These are phyloP conservation scores for Podaxis carcinomalis DNA, from an alignment of 768 basidiomycete species.

Conservation along the genomic window DNA sequence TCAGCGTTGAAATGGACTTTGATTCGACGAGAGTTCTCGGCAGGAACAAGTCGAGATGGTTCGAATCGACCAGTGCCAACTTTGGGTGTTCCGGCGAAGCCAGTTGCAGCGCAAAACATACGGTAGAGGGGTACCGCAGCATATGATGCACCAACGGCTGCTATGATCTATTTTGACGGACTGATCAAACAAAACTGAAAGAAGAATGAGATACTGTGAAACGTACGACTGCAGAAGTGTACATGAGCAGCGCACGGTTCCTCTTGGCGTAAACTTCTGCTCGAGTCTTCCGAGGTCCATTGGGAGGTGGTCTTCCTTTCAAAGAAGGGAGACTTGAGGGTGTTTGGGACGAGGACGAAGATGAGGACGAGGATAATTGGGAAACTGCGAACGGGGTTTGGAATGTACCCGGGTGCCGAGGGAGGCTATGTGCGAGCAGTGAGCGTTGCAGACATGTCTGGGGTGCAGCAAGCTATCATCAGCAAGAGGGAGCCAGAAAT, in stretches of 20 bases:
- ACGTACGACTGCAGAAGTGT: constrained; percentile 77
- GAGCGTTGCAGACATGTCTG: constrained; percentile 10
- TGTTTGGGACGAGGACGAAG: background rate
- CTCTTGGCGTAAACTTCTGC: constrained; percentile 43
- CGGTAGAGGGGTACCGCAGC: constrained; percentile 97
- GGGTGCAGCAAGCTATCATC: background rate
- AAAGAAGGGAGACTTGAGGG: background rate
- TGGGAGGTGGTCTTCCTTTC: constrained; percentile 3
- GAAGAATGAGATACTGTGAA: background rate
- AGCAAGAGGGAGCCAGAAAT: background rate
- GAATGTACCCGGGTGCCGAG: background rate
- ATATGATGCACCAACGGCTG: constrained; percentile 84
- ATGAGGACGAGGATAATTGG: background rate
- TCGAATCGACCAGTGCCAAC: constrained; percentile 83
- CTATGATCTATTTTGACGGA: constrained; percentile 51
- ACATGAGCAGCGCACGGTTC: constrained; percentile 80
- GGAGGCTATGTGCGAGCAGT: background rate
- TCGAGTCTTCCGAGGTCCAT: constrained; percentile 19
- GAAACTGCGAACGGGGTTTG: background rate
- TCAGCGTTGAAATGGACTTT: constrained; percentile 97
- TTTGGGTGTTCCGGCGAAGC: constrained; percentile 92
- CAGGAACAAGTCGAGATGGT: constrained; percentile 78
- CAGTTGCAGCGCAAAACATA: constrained; percentile 97
- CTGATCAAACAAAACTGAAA: background rate
- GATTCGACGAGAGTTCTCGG: constrained; percentile 67